phyloP scores from a whole-genome alignment of 2,329 filamentous ascomycete genomes.

The Sporothrix euskadiensis region DNA sequence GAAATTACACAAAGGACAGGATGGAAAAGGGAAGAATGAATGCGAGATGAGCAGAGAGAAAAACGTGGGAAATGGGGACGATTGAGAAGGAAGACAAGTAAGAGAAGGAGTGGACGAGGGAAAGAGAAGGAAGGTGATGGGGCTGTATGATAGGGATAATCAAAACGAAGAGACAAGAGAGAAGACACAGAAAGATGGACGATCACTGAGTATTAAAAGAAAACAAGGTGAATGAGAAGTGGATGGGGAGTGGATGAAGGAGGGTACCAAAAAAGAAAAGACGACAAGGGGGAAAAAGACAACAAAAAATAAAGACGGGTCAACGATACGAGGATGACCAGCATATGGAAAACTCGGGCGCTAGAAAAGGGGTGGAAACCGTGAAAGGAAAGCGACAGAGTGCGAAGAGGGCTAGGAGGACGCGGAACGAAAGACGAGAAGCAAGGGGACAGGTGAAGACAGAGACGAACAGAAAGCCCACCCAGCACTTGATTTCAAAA shows the following conservation, averaged over 20 bases:
- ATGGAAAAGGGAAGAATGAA: not conserved
- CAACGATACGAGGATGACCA: not conserved
- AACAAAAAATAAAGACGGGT: not conserved
- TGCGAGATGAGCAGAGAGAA: not conserved
- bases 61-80: constrained; percentile 17
- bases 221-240: not conserved
- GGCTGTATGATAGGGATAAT: not conserved
- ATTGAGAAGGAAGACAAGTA: not conserved
- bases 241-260: not conserved
- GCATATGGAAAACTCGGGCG: not conserved
- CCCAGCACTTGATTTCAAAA: not conserved
- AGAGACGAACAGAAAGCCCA: not conserved
- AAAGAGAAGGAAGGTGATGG: not conserved
- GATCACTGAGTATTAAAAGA: constrained; percentile 22
- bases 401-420: not conserved
- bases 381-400: not conserved
- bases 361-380: not conserved
- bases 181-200: constrained; percentile 8
- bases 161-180: not conserved
- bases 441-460: not conserved
- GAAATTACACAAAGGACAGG: not conserved
- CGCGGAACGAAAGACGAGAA: not conserved
- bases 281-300: not conserved
- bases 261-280: not conserved
- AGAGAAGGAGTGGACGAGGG: not conserved